Evolutionary conservation across 192 early-diverging fungal genomes (phyloP).

Genomic region (Gonapodya prolifera): DNA sequence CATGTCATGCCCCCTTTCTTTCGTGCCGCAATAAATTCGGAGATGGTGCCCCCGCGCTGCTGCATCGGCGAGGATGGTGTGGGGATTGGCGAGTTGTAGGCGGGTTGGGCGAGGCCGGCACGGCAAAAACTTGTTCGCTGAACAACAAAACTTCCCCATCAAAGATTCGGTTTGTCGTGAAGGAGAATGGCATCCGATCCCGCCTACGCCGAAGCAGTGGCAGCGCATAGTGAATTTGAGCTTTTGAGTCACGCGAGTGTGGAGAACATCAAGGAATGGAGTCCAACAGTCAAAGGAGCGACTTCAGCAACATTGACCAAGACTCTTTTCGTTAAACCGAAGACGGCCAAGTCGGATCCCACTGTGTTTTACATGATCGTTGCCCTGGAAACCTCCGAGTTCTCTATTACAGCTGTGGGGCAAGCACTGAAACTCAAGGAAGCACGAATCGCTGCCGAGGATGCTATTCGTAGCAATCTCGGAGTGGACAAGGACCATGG

Average conservation of each 20-base stretch:
- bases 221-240: background rate
- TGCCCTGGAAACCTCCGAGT: constrained; percentile 38
- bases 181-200: background rate
- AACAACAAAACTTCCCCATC: too few species aligned
- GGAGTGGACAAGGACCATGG: constrained; percentile 45
- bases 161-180: too few species aligned
- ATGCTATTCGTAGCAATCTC: constrained; percentile 38
- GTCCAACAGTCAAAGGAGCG: constrained; percentile 17
- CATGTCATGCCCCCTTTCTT: constrained; percentile 5
- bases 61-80: too few species aligned
- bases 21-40: background rate
- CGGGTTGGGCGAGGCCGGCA: too few species aligned
- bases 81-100: too few species aligned
- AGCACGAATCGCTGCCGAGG: constrained; percentile 56
- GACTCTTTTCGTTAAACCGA: constrained; percentile 70
- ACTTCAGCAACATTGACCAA: constrained; percentile 35
- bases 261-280: constrained; percentile 45
- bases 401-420: constrained; percentile 32
- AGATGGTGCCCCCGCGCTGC: background rate
- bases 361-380: constrained; percentile 39
- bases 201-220: background rate
- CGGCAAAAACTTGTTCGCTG: too few species aligned
- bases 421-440: constrained; percentile 52
- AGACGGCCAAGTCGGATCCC: constrained; percentile 50
- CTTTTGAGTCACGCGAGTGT: constrained; percentile 30